Evolutionary conservation across 164 flowering plant genomes (phyloP), one percentile per base, ranked within the genome.

Genomic region (Umbilicus rupestris): DNA sequence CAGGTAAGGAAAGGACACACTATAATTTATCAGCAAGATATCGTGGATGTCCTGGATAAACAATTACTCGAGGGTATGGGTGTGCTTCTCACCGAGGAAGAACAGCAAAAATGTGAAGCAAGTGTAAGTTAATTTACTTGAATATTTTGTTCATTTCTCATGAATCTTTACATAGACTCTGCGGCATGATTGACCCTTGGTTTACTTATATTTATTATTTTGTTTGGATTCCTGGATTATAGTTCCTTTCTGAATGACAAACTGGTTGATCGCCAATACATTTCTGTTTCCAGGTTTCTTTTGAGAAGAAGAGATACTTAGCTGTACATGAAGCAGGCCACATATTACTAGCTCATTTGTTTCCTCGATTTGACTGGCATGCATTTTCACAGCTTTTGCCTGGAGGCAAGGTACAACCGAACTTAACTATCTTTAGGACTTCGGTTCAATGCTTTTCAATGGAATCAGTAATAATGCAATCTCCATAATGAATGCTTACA

Each of bases 251-350:
- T 35, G 16, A 63, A 63, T 41, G 42, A 33, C 31, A 52, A 50
- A 55, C 17, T 55, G 19, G 33, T 55, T 55, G 22, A 28, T 55
- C 7, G 19, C 17, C 11, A 24, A 9, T 7, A 12, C 33, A 62
- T 63, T 16, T 71, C 60, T 16, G 26, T 70, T 33, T 63, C 29
- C 76, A 94, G 99, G 88, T 94, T 19, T 78, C 96, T n/a, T 63
- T 74, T 29, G 99, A 94, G 67, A 94, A 87, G 82, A 91, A 77
- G 75, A 83, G 81, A 77, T 75, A 91, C 63, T 78, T 94, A 67
- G 99, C 99, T 70, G 92, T 94, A 49, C 99, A 94, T 78, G 99
- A 94, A 80, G 99, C 99, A 73, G 99, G 99, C 69, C 97, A 94
- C 69, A 80, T 94, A 70, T 69, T 94, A 39, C 82, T 94, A 71